phyloP scores from a whole-genome alignment of 208 protist genomes.

The Trypanosoma scelopori region DNA sequence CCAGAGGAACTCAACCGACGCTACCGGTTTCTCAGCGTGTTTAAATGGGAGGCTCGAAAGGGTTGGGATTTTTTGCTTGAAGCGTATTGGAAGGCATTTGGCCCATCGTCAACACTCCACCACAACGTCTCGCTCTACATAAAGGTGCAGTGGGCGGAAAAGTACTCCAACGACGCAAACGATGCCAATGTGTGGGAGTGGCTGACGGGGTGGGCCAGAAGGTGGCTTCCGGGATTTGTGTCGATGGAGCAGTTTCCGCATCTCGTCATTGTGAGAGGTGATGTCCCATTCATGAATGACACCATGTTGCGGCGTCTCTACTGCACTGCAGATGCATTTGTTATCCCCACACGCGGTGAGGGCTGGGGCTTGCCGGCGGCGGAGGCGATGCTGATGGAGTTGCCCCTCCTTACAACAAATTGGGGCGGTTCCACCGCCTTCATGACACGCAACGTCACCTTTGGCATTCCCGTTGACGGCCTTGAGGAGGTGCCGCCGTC shows the following conservation, averaged over 20 bases:
- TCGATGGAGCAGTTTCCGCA: constrained; percentile 38
- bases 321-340: constrained; percentile 68
- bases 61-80: constrained; percentile 59
- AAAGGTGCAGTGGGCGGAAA: constrained; percentile 1
- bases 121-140: constrained; percentile 13
- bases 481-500: constrained; percentile 36
- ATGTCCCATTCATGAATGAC: constrained; percentile 17
- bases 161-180: constrained; percentile 7
- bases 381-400: constrained; percentile 62
- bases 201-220: constrained; percentile 22
- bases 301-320: constrained; percentile 63
- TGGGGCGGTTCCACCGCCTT: constrained; percentile 42
- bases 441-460: constrained; percentile 34
- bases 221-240: constrained; percentile 15
- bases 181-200: constrained; percentile 10
- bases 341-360: constrained; percentile 83
- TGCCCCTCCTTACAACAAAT: constrained; percentile 46
- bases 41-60: constrained; percentile 73
- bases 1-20: constrained; percentile 18
- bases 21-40: constrained; percentile 57
- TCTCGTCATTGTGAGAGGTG: constrained; percentile 35
- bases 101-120: constrained; percentile 24
- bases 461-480: constrained; percentile 50
- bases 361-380: constrained; percentile 54
- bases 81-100: constrained; percentile 58